A percentile compares a stretch with the other conserved stretches of the same genome.
phyloP scores from a whole-genome alignment of 2,329 filamentous ascomycete species.

The Ascochyta koolunga region DNA sequence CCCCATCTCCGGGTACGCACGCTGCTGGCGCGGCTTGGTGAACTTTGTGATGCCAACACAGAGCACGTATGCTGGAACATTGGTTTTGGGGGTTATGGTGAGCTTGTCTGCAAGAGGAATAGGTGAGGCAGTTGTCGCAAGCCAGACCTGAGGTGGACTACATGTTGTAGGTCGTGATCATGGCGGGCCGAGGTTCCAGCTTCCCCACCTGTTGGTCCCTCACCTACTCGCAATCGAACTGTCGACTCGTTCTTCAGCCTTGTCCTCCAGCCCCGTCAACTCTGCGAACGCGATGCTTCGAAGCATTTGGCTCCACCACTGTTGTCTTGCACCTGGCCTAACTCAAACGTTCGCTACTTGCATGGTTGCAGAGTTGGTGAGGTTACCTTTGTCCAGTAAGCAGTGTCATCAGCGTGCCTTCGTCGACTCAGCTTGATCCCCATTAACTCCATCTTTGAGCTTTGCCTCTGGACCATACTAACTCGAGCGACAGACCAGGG shows the following conservation, averaged over 20 bases:
- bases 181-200: constrained; percentile 12
- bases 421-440: too few relatives aligned
- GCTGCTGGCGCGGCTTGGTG: constrained; percentile 91
- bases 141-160: not conserved
- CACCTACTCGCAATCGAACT: not conserved
- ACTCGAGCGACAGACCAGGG: constrained; percentile 1
- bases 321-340: too few relatives aligned
- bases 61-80: constrained; percentile 74
- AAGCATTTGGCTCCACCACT: too few relatives aligned
- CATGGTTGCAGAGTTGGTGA: too few relatives aligned
- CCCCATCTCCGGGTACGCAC: constrained; percentile 90
- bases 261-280: too few relatives aligned
- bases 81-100: constrained; percentile 36
- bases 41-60: constrained; percentile 99
- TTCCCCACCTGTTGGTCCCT: constrained; percentile 11
- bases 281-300: too few relatives aligned
- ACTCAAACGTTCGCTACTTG: too few relatives aligned
- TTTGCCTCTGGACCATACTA: not conserved
- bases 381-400: too few relatives aligned
- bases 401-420: too few relatives aligned
- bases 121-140: not conserved
- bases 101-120: not conserved
- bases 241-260: constrained; percentile 1
- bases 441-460: too few relatives aligned
- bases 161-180: not conserved